These are phyloP conservation scores for Tolypocladium sp. DNA, from an alignment of 2,329 filamentous ascomycete genomes.

Conservation along the genomic window DNA sequence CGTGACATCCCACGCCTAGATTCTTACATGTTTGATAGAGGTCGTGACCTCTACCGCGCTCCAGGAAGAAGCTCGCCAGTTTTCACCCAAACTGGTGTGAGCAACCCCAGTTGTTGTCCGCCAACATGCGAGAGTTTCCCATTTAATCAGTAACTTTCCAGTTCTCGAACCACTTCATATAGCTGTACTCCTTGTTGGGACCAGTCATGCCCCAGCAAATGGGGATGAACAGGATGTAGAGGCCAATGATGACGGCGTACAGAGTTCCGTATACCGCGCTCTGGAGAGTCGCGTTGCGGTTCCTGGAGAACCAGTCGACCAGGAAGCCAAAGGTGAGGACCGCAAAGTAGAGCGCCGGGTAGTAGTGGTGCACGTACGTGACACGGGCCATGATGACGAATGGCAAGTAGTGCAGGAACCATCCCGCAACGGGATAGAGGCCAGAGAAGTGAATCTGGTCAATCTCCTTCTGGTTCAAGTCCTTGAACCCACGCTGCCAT, in stretches of 20 bases:
- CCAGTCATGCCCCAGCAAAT: constrained; percentile 97
- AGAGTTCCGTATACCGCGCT: constrained; percentile 63
- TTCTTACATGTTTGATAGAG: constrained; percentile 5
- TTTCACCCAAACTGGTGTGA: not conserved
- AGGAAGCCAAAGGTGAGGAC: constrained; percentile 85
- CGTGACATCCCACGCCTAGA: constrained; percentile 6
- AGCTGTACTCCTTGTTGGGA: constrained; percentile 70
- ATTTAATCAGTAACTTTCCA: constrained; percentile 70
- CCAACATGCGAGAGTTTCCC: constrained; percentile 1
- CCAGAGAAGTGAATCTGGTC: constrained; percentile 93
- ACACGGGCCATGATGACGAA: constrained; percentile 98
- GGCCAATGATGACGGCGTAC: constrained; percentile 64
- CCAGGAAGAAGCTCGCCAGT: not conserved
- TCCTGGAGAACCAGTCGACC: constrained; percentile 71
- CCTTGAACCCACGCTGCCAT: constrained; percentile 90
- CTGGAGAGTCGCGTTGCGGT: constrained; percentile 54
- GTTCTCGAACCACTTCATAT: constrained; percentile 86
- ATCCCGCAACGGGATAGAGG: constrained; percentile 83
- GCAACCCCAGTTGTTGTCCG: not conserved
- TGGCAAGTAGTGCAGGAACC: constrained; percentile 92
- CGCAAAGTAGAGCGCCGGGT: constrained; percentile 94
- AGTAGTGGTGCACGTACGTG: constrained; percentile 99
- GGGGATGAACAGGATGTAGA: constrained; percentile 85
- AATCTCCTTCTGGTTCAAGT: constrained; percentile 71
- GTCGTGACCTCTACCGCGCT: not conserved